Evolutionary conservation across 2,329 filamentous ascomycete species (phyloP), one percentile per base, ranked within the genome.

Genomic region (Exophiala bonariae): DNA sequence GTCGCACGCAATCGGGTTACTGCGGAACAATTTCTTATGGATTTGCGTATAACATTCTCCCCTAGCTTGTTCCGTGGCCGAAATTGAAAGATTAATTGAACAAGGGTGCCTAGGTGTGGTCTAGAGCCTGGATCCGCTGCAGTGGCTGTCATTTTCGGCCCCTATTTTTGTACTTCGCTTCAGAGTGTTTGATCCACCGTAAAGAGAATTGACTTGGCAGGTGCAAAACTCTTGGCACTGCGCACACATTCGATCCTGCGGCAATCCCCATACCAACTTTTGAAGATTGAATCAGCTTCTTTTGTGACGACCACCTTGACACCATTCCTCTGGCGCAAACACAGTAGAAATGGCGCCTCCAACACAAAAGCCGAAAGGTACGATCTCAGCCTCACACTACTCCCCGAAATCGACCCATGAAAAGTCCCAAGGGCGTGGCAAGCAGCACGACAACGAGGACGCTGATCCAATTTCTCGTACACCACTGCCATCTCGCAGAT

Each of bases 301-400:
- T 42, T 23, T 37, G 35, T 37, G 43, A 55, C 52, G 44, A 50
- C 45, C 35, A 47, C 38, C 43, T 41, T 47, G 23, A 51, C 42
- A 43, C 40, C 52, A 36, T 43, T 17, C 18, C 35, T 43, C 26
- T 39, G 41, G 37, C 45, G 39, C 51, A 53, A 53, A 16, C 19
- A 47, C 40, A 49, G 42, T 19, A 46, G 49, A 46, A 48, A 64
- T 64, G 61, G 59, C 60, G 41, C 50, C 50, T 51, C 55, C 55
- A 40, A 58, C 53, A 19, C 52, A 56, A 35, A 59, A 57, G 49
- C 54, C 57, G 32, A 58, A 58, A 53, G 57, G 57, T 59, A 59
- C 44, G 57, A 37, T 33, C 16, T 16, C 13, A 9, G 7, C 30
- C 23, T 22, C 20, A 5, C 23, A 26, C 11, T 26, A 6, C 23